Percentiles rank a stretch among this genome's conserved stretches.
Conservation (phyloP, 2,329 filamentous ascomycete genomes). For the Pseudocercospora fuligena region DNA sequence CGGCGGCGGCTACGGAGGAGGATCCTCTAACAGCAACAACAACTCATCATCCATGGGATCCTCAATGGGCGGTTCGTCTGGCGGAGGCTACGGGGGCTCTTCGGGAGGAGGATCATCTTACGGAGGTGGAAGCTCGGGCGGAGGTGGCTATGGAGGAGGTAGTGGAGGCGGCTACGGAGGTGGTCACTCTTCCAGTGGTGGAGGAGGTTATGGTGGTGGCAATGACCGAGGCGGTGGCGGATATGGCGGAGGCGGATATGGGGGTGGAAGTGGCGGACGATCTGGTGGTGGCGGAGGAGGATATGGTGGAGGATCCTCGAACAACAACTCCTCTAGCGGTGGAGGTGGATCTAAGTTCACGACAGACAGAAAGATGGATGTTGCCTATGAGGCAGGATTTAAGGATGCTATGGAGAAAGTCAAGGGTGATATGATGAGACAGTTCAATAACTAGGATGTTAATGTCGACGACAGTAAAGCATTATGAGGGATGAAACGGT, state of each 20-base stretch:
- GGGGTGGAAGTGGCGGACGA: slow-evolving; percentile 1
- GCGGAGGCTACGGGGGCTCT: neutral
- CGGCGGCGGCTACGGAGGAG: slow-evolving; percentile 13
- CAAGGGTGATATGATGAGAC: slow-evolving; percentile 26
- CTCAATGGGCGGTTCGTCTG: neutral
- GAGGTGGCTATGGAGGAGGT: slow-evolving; percentile 11
- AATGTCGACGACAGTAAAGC: neutral
- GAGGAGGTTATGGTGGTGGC: slow-evolving; percentile 5
- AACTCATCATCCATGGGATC: slow-evolving; percentile 5
- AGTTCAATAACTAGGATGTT: slow-evolving; percentile 18
- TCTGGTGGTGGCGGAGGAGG: slow-evolving; percentile 6
- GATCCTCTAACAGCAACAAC: slow-evolving; percentile 5
- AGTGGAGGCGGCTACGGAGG: neutral
- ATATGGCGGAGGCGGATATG: slow-evolving; percentile 14
- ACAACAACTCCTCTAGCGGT: slow-evolving; percentile 4
- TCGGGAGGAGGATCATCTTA: neutral
- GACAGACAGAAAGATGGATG: slow-evolving; percentile 27
- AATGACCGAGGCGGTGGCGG: slow-evolving; percentile 7
- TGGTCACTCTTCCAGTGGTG: slow-evolving; percentile 2
- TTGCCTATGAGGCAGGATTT: slow-evolving; percentile 27
- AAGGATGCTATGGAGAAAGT: slow-evolving; percentile 30
- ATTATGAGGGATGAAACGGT: slow-evolving; percentile 8
- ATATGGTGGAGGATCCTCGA: slow-evolving; percentile 8
- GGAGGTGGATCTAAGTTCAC: slow-evolving; percentile 22
- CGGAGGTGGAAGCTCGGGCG: slow-evolving; percentile 6